phyloP scores from a whole-genome alignment of 1,284 basidiomycete genomes.

The Trametes pubescens region DNA sequence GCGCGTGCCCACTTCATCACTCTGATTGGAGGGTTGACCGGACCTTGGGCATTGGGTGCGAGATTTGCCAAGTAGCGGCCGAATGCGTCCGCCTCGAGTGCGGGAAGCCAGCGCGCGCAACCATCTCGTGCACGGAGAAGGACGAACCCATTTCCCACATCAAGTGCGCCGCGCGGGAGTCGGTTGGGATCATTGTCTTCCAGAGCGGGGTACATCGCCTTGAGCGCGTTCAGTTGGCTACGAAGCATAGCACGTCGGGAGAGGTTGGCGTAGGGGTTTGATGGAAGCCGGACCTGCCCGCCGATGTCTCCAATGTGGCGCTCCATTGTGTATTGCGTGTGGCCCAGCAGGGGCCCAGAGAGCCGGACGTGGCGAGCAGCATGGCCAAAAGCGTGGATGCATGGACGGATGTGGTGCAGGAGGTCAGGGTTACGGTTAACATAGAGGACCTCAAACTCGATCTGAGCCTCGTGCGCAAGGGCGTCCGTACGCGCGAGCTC shows the following conservation, averaged over 20 bases:
- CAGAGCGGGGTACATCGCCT: conserved; percentile 30
- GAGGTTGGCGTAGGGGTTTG: conserved; percentile 38
- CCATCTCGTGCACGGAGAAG: conserved; percentile 3
- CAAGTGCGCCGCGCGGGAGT: conserved; percentile 13
- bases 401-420: neutral
- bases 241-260: conserved; percentile 28
- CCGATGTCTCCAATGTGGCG: conserved; percentile 38
- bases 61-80: neutral
- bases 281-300: conserved; percentile 33
- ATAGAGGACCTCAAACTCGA: neutral
- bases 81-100: neutral
- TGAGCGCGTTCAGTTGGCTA: conserved; percentile 33
- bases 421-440: neutral
- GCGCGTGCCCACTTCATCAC: conserved; percentile 12
- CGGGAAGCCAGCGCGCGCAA: neutral
- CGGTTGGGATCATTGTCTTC: neutral
- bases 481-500: neutral
- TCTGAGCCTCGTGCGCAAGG: neutral
- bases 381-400: neutral
- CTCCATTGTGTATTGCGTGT: conserved; percentile 38
- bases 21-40: neutral
- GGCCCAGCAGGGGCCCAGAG: conserved; percentile 27
- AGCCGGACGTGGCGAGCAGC: neutral
- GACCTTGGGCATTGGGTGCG: neutral
- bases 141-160: conserved; percentile 30